Evolutionary conservation across 2,329 filamentous ascomycete species (phyloP).

Genomic region (Helotiales sp.): DNA sequence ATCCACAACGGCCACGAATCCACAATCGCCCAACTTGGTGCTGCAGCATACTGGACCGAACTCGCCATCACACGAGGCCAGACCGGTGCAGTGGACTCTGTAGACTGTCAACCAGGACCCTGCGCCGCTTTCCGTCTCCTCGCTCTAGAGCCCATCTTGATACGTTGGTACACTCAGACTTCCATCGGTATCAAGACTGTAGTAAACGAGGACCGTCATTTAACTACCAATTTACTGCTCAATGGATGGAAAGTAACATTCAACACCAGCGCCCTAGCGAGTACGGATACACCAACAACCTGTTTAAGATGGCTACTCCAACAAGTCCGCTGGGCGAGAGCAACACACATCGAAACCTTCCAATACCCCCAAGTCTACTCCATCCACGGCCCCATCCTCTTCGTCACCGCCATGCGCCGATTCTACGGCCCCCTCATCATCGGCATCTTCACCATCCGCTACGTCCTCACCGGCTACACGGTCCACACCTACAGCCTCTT

Average conservation of each 20-base stretch:
- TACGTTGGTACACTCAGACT: slow-evolving; percentile 40
- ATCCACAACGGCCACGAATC: slow-evolving; percentile 38
- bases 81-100: slow-evolving; percentile 32
- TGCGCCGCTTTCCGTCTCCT: slow-evolving; percentile 38
- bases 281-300: slow-evolving; percentile 39
- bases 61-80: slow-evolving; percentile 37
- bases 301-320: slow-evolving; percentile 38
- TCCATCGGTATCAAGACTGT: slow-evolving; percentile 38
- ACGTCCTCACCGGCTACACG: slow-evolving; percentile 33
- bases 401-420: slow-evolving; percentile 36
- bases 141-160: slow-evolving; percentile 34
- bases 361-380: slow-evolving; percentile 38
- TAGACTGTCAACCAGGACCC: slow-evolving; percentile 40
- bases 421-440: slow-evolving; percentile 34
- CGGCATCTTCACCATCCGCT: slow-evolving; percentile 32
- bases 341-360: slow-evolving; percentile 39
- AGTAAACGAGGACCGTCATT: slow-evolving; percentile 41
- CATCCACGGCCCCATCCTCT: slow-evolving; percentile 37
- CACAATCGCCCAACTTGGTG: slow-evolving; percentile 33
- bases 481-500: slow-evolving; percentile 32
- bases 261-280: slow-evolving; percentile 35
- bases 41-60: slow-evolving; percentile 38
- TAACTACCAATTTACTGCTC: slow-evolving; percentile 38
- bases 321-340: slow-evolving; percentile 39
- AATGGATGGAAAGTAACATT: slow-evolving; percentile 38